Percentiles rank a stretch among this genome's conserved stretches.
phyloP scores from a whole-genome alignment of 176 grass and related monocot genomes.

The Elymus sibiricus region DNA sequence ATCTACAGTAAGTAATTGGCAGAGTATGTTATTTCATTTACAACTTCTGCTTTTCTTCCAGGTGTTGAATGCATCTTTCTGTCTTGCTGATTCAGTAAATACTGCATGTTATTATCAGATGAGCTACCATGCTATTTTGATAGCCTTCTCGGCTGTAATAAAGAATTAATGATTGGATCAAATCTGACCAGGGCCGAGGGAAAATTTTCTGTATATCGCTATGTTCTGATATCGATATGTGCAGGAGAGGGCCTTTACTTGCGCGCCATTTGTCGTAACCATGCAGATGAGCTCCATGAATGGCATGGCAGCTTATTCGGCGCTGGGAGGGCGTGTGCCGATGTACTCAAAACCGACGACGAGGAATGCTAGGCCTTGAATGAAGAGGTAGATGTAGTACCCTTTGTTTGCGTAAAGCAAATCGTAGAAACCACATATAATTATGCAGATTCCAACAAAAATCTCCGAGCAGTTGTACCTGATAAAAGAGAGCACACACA shows the following conservation, averaged over 20 bases:
- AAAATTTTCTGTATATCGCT: neutral
- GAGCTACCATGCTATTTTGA: slow-evolving; percentile 13
- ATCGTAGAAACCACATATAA: slow-evolving; percentile 73
- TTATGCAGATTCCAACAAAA: slow-evolving; percentile 51
- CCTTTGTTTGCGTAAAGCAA: slow-evolving; percentile 53
- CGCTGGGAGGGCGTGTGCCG: slow-evolving; percentile 40
- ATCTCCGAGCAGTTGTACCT: slow-evolving; percentile 78
- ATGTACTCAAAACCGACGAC: slow-evolving; percentile 75
- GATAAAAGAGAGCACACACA: neutral
- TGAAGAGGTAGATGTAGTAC: slow-evolving; percentile 77
- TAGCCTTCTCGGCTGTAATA: neutral
- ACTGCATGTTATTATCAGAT: neutral
- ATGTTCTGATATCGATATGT: neutral
- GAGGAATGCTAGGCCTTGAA: slow-evolving; percentile 79
- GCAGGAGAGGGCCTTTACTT: slow-evolving; percentile 14
- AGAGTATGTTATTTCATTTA: slow-evolving; percentile 29
- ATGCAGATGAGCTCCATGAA: neutral
- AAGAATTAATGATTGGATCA: slow-evolving; percentile 21
- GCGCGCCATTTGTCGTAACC: neutral
- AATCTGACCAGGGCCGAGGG: neutral
- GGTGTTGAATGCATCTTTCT: neutral
- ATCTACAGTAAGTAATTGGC: slow-evolving; percentile 29
- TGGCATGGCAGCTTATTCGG: slow-evolving; percentile 31
- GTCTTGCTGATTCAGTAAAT: slow-evolving; percentile 24
- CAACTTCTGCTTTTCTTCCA: slow-evolving; percentile 23